A percentile compares a stretch with the other conserved stretches of the same genome.
Evolutionary conservation across 2,329 filamentous ascomycete species (phyloP).

Genomic region (Ophiostoma ulmi): DNA sequence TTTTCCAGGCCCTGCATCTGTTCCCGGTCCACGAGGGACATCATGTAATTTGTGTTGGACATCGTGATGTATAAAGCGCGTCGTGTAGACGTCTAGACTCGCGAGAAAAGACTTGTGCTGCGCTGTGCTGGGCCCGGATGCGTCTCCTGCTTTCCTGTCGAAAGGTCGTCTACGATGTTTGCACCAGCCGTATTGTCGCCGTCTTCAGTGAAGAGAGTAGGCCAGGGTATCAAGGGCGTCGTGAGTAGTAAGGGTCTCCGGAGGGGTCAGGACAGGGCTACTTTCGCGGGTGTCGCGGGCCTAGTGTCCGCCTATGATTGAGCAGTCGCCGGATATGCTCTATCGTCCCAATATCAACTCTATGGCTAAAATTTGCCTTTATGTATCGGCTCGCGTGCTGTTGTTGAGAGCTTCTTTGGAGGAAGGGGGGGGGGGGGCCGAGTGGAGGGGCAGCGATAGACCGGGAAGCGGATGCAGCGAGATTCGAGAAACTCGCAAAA

Average conservation of each 20-base stretch:
- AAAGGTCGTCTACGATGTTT: not conserved
- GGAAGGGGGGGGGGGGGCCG: not conserved
- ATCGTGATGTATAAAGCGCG: not conserved
- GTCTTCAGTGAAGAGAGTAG: not conserved
- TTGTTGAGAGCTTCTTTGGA: not conserved
- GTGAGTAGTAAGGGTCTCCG: not conserved
- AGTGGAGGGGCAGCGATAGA: slow-evolving; percentile 10
- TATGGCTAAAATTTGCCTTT: not conserved
- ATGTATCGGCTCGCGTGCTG: not conserved
- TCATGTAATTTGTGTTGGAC: not conserved
- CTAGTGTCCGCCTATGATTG: not conserved
- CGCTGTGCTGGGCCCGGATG: not conserved
- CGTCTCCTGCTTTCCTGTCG: not conserved
- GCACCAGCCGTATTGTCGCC: not conserved
- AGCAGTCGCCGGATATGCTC: not conserved
- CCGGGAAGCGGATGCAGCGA: not conserved
- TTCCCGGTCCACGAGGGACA: slow-evolving; percentile 65
- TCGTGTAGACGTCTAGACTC: too few relatives aligned
- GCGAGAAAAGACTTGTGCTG: not conserved
- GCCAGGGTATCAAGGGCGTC: not conserved
- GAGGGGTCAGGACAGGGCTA: not conserved
- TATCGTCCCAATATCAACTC: too few relatives aligned
- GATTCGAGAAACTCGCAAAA: not conserved
- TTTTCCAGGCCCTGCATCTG: slow-evolving; percentile 64
- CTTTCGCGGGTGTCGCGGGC: not conserved